Conservation (phyloP, 2,329 filamentous ascomycete species). For the Biscogniauxia marginata region DNA sequence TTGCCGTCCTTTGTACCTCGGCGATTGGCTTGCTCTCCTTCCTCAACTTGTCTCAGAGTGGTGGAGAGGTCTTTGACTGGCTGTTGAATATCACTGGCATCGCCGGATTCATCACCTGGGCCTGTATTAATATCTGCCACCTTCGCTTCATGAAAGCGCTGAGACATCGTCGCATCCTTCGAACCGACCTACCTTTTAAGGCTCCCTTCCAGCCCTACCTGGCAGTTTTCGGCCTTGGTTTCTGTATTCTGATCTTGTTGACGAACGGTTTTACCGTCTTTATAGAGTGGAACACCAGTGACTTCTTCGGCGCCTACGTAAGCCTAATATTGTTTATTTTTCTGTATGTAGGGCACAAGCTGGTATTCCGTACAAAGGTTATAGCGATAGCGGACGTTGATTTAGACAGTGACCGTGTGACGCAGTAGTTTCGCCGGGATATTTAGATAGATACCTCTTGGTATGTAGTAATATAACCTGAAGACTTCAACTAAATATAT, state of each 20-base stretch:
- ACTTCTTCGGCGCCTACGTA: conserved; percentile 65
- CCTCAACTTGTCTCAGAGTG: conserved; percentile 61
- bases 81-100: conserved; percentile 69
- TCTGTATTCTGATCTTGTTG: conserved; percentile 62
- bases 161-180: conserved; percentile 53
- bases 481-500: no score
- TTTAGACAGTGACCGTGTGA: conserved; percentile 26
- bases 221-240: conserved; percentile 64
- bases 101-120: conserved; percentile 70
- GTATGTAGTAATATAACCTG: neutral
- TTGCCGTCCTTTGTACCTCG: conserved; percentile 56
- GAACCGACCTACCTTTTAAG: conserved; percentile 57
- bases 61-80: conserved; percentile 67
- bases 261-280: conserved; percentile 70
- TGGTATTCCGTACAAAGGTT: conserved; percentile 31
- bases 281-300: conserved; percentile 57
- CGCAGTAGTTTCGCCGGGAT: neutral
- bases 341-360: conserved; percentile 61
- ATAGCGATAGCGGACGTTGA: conserved; percentile 28
- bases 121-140: conserved; percentile 63
- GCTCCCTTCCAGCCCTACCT: conserved; percentile 63
- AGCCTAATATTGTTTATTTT: conserved; percentile 63
- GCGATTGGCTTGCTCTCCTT: conserved; percentile 64
- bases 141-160: conserved; percentile 65
- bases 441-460: neutral